Evolutionary conservation across 352 stramenopile species (phyloP), one percentile per base, ranked within the genome.

Genomic region (Thalassiosira oceanica): DNA sequence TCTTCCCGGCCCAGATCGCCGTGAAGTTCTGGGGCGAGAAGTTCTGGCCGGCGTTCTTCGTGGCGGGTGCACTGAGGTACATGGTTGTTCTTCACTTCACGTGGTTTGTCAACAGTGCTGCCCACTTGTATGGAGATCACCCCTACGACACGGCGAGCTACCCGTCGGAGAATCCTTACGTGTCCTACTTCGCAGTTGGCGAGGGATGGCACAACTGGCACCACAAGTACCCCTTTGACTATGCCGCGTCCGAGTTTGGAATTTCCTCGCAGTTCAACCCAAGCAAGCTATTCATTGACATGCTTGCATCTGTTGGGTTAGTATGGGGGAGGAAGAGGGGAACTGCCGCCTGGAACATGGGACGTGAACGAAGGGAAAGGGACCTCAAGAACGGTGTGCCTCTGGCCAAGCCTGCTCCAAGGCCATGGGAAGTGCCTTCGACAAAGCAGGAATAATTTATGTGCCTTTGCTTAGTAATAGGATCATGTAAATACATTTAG

Each of bases 181-280:
- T 98, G 10, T 96, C 94, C 4, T 80, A 97, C 50, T 94, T 94
- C 50, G 93, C 95, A 31, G 92, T 99, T 15, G 96, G 96, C 24
- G 95, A 99, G 78, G 95, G 95, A 77, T 98, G 95, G 94, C 95
- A 99, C 88, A 98, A 98, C 88, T 99, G 95, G 95, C 96, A 99
- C 84, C 96, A 99, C 93, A 98, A 98, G 83, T 99, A 99, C 79
- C 96, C 96, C 46, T 98, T 97, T 87, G 96, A 99, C 76, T 99
- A 99, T 84, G 94, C 96, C 48, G 95, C 96, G n/a, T 96, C 89
- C 45, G 96, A 98, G 86, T 98, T 97, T 74, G 96, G 96, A 29
- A 87, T 96, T 49, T 93, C 87, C 4, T 83, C 80, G 54, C 96
- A 99, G 83, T 98, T 98, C 87, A 98, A 99, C 84, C 96, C 96